Conservation (phyloP, 2,329 filamentous ascomycete genomes). For the Acephala macrosclerotiorum region DNA sequence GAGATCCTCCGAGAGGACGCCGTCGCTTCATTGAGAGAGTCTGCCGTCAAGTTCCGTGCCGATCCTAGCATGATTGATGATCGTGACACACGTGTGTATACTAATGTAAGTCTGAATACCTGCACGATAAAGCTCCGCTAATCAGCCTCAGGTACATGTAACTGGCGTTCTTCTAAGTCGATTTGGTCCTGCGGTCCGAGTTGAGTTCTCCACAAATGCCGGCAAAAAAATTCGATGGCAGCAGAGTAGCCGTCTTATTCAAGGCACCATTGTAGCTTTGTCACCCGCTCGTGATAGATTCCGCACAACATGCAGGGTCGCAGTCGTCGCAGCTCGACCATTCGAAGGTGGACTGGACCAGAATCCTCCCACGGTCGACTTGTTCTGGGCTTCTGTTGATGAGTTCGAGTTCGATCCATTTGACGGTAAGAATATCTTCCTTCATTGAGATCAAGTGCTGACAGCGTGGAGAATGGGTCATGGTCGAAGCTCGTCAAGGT, state of each 20-base stretch:
- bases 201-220: constrained; percentile 74
- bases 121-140: not conserved
- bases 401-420: constrained; percentile 74
- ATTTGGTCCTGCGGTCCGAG: constrained; percentile 68
- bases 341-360: constrained; percentile 65
- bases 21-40: constrained; percentile 71
- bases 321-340: constrained; percentile 74
- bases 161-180: constrained; percentile 68
- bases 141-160: constrained; percentile 64
- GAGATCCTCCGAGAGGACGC: constrained; percentile 78
- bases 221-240: constrained; percentile 72
- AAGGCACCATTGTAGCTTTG: constrained; percentile 61
- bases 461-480: constrained; percentile 54
- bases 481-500: constrained; percentile 77
- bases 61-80: constrained; percentile 65
- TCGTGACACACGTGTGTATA: constrained; percentile 69
- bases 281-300: constrained; percentile 67
- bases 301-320: constrained; percentile 69
- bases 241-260: constrained; percentile 58
- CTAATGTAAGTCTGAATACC: constrained; percentile 60
- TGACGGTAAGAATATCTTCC: constrained; percentile 57
- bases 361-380: constrained; percentile 75
- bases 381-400: constrained; percentile 70
- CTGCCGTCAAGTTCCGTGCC: constrained; percentile 63
- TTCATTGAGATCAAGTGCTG: not conserved